Base-by-base conservation (phyloP, 2,329 filamentous ascomycete species). In the Hymenoscyphus infarciens region DNA sequence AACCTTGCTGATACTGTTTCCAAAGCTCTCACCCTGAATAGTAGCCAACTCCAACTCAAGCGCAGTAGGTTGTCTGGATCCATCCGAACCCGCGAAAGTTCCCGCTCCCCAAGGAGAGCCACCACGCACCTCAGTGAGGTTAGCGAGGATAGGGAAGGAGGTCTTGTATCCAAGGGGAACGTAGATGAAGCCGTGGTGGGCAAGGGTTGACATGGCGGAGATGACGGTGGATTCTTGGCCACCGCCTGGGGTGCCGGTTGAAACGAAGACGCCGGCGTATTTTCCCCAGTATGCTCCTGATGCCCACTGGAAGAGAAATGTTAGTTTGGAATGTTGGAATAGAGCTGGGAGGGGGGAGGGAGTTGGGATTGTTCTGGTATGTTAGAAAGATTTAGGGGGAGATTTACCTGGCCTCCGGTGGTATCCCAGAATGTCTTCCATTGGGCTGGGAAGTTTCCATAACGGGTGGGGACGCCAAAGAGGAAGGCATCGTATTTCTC, bases 391-490 rank as follows among this genome's bases (percentile, higher is more conserved):
- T 2, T 5, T 15, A 7, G 16, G n/a, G n/a, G 42, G 42, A 4
- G n/a, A 49, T 22, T 49, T 57, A 61, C 59, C 77, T 95, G 90
- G 70, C 84, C 82, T 74, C 94, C 94, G 27, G 92, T 93, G 79
- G 85, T 84, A 82, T 99, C 95, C 90, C 92, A 83, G 92, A 94
- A 74, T 2, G 72, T 78, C 83, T 95, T 97, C 90, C 90, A 97
- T 81, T 99, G 95, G 19, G 89, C 91, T 57, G 94, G 93, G 84
- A 97, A 97, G 86, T 96, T 98, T 72, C 95, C 95, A 81, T 91
- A 99, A 70, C 95, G 87, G 59, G 95, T 99, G 64, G 95, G 95
- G 76, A 98, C 95, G 69, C 95, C 95, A 72, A 98, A 84, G 68
- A 99, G 87, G 81, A 97, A 88, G 69, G 82, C 95, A 74, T 98